Percentiles rank a stretch among this genome's conserved stretches.
Conservation (phyloP, 768 basidiomycete genomes). For the Collybia mongolica region DNA sequence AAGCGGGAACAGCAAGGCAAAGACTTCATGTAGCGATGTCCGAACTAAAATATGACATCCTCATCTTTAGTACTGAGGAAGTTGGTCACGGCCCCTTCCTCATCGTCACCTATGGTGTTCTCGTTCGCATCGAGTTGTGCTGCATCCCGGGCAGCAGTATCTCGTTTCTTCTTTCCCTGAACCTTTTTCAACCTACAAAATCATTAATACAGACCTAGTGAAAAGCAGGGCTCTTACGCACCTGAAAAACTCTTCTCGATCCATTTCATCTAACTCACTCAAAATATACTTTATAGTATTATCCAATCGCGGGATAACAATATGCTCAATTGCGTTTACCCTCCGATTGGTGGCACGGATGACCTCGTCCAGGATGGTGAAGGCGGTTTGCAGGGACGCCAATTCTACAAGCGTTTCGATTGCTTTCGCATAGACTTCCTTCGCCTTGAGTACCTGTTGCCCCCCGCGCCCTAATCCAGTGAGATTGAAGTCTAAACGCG, state of each 20-base stretch:
- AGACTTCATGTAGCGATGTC: neutral
- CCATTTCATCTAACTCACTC: conserved; percentile 98
- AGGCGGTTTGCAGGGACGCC: conserved; percentile 95
- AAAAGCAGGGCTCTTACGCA: conserved; percentile 23
- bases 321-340: conserved; percentile 98
- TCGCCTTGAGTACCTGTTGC: conserved; percentile 91
- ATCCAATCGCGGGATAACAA: conserved; percentile 92
- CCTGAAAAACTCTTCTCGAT: conserved; percentile 94
- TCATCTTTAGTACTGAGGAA: conserved; percentile 85
- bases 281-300: conserved; percentile 98
- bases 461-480: conserved; percentile 97
- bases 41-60: conserved; percentile 85
- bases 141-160: conserved; percentile 49
- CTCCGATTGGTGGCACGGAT: conserved; percentile 99
- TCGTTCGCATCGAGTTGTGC: conserved; percentile 20
- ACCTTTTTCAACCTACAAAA: conserved; percentile 85
- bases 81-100: conserved; percentile 40
- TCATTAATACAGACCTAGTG: neutral
- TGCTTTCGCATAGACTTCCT: conserved; percentile 97
- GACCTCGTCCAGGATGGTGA: conserved; percentile 97
- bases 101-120: conserved; percentile 34
- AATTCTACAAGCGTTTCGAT: conserved; percentile 97
- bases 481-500: conserved; percentile 80
- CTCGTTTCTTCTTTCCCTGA: conserved; percentile 94
- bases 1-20: neutral